These are phyloP conservation scores for Kuraishia cidri DNA, from an alignment of 805 yeast species.

Conservation along the genomic window DNA sequence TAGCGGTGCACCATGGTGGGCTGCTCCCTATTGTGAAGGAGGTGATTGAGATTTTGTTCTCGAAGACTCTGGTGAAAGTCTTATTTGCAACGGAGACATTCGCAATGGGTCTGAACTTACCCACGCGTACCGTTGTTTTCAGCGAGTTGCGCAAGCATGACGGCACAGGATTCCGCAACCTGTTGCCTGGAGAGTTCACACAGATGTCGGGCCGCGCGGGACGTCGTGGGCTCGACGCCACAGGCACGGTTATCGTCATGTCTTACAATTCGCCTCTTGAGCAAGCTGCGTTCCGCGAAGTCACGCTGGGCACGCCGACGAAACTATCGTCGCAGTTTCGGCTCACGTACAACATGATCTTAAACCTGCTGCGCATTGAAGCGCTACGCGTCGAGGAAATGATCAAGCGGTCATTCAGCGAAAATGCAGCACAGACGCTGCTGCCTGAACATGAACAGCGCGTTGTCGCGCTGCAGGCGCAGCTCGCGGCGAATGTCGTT, in stretches of 20 bases:
- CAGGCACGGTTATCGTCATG: slow-evolving; percentile 94
- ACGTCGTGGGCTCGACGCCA: slow-evolving; percentile 87
- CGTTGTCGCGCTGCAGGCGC: slow-evolving; percentile 43
- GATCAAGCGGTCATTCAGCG: slow-evolving; percentile 94
- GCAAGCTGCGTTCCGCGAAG: slow-evolving; percentile 58
- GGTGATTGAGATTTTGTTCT: slow-evolving; percentile 84
- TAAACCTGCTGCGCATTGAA: slow-evolving; percentile 85
- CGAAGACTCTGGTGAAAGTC: slow-evolving; percentile 79
- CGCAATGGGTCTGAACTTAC: slow-evolving; percentile 97
- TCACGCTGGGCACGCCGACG: slow-evolving; percentile 84
- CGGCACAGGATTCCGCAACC: slow-evolving; percentile 71
- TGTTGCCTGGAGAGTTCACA: slow-evolving; percentile 94
- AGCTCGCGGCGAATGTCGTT: slow-evolving; percentile 9
- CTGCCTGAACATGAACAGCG: slow-evolving; percentile 78
- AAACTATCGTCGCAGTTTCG: slow-evolving; percentile 88
- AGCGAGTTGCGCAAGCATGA: slow-evolving; percentile 83
- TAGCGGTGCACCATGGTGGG: slow-evolving; percentile 96
- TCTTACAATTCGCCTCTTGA: slow-evolving; percentile 60
- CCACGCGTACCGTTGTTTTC: slow-evolving; percentile 94
- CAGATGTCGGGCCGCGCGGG: slow-evolving; percentile 99
- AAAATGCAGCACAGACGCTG: slow-evolving; percentile 76
- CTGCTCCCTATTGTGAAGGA: slow-evolving; percentile 88
- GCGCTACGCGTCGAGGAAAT: slow-evolving; percentile 96
- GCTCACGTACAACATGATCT: slow-evolving; percentile 90
- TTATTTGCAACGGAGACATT: slow-evolving; percentile 96